Evolutionary conservation across 768 basidiomycete species (phyloP).

Genomic region (Cantharellus anzutake): DNA sequence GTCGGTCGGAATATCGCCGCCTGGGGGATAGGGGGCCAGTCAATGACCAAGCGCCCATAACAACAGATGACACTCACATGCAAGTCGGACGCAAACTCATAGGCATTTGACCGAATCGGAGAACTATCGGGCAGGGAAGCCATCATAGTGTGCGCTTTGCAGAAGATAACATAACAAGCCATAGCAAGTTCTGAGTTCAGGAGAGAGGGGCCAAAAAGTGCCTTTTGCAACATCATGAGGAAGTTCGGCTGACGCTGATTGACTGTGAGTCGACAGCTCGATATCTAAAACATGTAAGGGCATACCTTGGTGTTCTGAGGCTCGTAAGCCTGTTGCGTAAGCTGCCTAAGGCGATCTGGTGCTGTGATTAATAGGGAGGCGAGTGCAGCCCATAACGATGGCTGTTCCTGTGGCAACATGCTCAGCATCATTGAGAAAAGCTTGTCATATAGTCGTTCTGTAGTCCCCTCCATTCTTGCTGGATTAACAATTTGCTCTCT

Average conservation of each 20-base stretch:
- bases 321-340: constrained; percentile 5
- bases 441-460: constrained; percentile 75
- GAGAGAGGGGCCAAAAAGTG: too few species aligned
- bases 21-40: constrained; percentile 8
- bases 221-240: too few species aligned
- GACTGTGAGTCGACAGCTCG: too few species aligned
- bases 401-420: constrained; percentile 14
- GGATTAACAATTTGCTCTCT: constrained; percentile 46
- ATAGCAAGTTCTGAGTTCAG: constrained; percentile 39
- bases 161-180: constrained; percentile 58
- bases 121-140: constrained; percentile 31
- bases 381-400: constrained; percentile 64
- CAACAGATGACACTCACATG: constrained; percentile 27
- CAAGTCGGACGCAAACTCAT: constrained; percentile 62
- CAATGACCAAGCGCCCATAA: not conserved
- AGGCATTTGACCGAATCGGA: constrained; percentile 42
- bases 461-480: constrained; percentile 54
- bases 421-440: constrained; percentile 29
- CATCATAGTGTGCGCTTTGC: constrained; percentile 44
- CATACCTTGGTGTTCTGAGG: too few species aligned
- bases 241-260: too few species aligned
- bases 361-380: constrained; percentile 54
- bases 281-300: too few species aligned
- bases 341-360: constrained; percentile 49
- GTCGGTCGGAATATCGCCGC: not conserved